phyloP scores from a whole-genome alignment of 192 early-diverging fungal genomes.

The Coemansia guatemalensis region DNA sequence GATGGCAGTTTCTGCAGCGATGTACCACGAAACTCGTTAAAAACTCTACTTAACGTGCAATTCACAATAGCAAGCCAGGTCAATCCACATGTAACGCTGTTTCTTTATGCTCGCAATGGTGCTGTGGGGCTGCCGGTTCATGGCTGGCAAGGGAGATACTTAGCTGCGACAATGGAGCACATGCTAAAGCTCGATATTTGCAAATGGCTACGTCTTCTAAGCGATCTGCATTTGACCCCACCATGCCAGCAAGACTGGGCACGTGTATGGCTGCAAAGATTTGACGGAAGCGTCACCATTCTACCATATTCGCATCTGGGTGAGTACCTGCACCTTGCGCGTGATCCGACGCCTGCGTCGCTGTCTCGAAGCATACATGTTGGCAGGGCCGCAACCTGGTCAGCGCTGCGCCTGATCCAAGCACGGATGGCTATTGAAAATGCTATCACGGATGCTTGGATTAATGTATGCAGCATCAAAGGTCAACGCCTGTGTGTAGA shows the following conservation, averaged over 20 bases:
- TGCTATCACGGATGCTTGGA: conserved; percentile 49
- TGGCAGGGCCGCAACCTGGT: conserved; percentile 68
- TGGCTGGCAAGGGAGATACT: conserved; percentile 91
- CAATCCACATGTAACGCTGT: conserved; percentile 86
- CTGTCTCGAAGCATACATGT: conserved; percentile 58
- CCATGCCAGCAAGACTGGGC: conserved; percentile 77
- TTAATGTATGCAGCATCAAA: conserved; percentile 4
- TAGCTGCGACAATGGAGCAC: conserved; percentile 75
- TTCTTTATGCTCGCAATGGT: conserved; percentile 83
- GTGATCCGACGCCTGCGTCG: conserved; percentile 62
- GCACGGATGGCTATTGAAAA: conserved; percentile 76
- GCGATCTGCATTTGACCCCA: conserved; percentile 81
- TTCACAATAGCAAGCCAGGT: conserved; percentile 85
- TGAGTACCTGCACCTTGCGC: conserved; percentile 65
- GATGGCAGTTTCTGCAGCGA: conserved; percentile 87
- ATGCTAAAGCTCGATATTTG: conserved; percentile 80
- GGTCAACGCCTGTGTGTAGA: conserved; percentile 1
- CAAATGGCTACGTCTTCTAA: conserved; percentile 79
- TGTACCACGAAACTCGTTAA: conserved; percentile 73
- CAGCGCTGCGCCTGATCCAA: conserved; percentile 75
- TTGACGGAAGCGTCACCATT: conserved; percentile 89
- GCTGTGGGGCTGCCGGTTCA: conserved; percentile 70
- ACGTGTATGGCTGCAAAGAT: conserved; percentile 83
- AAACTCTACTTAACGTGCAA: conserved; percentile 80
- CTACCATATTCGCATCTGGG: conserved; percentile 60